These are phyloP conservation scores for Exophiala bonariae DNA, from an alignment of 2,329 filamentous ascomycete genomes.

Conservation along the genomic window DNA sequence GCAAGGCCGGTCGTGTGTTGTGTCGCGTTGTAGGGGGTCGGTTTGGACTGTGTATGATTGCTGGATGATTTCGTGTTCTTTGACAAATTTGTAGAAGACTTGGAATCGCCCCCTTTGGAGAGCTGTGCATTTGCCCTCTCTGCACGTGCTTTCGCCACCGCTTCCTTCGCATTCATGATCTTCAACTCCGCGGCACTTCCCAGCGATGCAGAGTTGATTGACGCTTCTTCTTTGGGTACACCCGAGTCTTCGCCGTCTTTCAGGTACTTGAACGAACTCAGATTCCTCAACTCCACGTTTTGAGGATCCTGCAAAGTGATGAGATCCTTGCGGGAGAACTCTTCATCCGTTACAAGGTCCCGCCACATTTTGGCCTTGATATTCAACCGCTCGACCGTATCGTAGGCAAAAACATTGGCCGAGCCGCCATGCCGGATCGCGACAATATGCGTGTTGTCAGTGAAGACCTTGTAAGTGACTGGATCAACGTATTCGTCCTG, in stretches of 20 bases:
- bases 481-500: constrained; percentile 91
- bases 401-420: constrained; percentile 94
- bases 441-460: constrained; percentile 96
- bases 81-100: constrained; percentile 10
- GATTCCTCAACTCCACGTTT: constrained; percentile 77
- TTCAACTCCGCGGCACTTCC: constrained; percentile 69
- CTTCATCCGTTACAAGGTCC: constrained; percentile 82
- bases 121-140: constrained; percentile 55
- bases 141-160: constrained; percentile 83
- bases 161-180: constrained; percentile 86
- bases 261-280: constrained; percentile 85
- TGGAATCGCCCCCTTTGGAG: constrained; percentile 5
- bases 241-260: constrained; percentile 72
- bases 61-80: constrained; percentile 26
- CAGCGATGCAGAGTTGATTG: constrained; percentile 76
- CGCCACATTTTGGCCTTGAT: constrained; percentile 96
- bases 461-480: constrained; percentile 96
- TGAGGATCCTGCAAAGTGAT: constrained; percentile 96
- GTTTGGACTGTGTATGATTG: constrained; percentile 29
- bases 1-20: constrained; percentile 86
- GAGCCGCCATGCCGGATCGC: constrained; percentile 76
- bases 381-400: constrained; percentile 92
- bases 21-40: constrained; percentile 75
- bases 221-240: constrained; percentile 69
- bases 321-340: constrained; percentile 86